A percentile compares a stretch with the other conserved stretches of the same genome.
Evolutionary conservation across 495 filamentous ascomycete species (phyloP).

Genomic region (Aspergillus hancockii): DNA sequence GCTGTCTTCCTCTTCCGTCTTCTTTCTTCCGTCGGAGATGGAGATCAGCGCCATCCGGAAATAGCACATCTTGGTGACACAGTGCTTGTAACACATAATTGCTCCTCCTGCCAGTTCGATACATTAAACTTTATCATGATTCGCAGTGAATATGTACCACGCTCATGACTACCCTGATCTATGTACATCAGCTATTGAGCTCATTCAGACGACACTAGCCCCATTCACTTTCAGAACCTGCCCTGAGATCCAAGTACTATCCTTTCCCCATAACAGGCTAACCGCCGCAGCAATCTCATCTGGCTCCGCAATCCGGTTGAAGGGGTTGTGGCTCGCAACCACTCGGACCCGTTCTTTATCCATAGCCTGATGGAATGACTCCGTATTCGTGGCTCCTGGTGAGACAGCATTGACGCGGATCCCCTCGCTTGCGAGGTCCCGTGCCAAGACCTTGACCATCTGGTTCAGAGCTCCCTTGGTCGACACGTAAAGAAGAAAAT

Average conservation of each 20-base stretch:
- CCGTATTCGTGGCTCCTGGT: conserved; percentile 62
- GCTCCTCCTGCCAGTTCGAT: too few relatives aligned
- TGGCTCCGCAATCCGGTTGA: conserved; percentile 51
- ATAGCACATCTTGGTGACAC: too few relatives aligned
- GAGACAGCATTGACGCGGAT: conserved; percentile 62
- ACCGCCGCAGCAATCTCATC: conserved; percentile 60
- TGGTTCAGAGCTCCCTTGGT: conserved; percentile 69
- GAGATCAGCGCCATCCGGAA: too few relatives aligned
- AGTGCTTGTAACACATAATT: too few relatives aligned
- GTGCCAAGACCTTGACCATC: conserved; percentile 58
- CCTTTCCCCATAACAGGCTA: conserved; percentile 46
- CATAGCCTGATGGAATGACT: conserved; percentile 57
- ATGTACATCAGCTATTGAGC: too few relatives aligned
- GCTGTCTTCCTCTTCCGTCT: too few relatives aligned
- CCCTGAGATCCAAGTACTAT: conserved; percentile 58
- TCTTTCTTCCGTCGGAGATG: too few relatives aligned
- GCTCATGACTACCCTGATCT: too few relatives aligned
- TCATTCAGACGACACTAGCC: too few relatives aligned
- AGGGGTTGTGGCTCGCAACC: conserved; percentile 51
- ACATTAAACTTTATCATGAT: too few relatives aligned
- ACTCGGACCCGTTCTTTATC: conserved; percentile 51
- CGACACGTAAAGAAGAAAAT: conserved; percentile 56
- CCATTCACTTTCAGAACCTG: conserved; percentile 61
- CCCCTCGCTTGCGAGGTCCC: conserved; percentile 56
- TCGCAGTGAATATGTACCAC: too few relatives aligned